Base-by-base conservation (phyloP, 1,284 basidiomycete species). In the Puccinia polysora region DNA sequence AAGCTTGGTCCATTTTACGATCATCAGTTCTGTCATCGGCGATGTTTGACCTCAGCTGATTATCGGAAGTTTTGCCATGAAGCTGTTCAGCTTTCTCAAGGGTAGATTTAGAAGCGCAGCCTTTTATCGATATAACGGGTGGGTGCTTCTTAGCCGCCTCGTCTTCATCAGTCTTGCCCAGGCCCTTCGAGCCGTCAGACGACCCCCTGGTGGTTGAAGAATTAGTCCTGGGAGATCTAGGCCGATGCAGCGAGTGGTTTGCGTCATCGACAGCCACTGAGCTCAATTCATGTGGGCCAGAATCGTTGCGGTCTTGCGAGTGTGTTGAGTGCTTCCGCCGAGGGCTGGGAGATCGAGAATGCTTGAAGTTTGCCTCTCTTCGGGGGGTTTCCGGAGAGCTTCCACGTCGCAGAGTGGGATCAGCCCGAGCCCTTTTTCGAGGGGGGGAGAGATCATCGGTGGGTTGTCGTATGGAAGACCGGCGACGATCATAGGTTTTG, bases 101-200 rank as follows among this genome's bases (percentile, higher is more conserved):
- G 63, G 45, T 50, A 3, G 20, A 32, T 52, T 50, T 53, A 4
- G 63, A 52, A 30, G 63, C 63, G 15, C 43, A 25, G 15, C 63
- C 63, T 38, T 65, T 65, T 23, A 65, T 65, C 2, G 63, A 65
- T 12, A 65, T 65, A 12, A 47, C 63, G 28, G 15, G 14, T 63
- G 60, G 40, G 15, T 14, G 32, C 45, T 43, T 20, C 14, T n/a
- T 28, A 15, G 12, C 14, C 14, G 12, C 52, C 15, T 14, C 18
- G 23, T n/a, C 52, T 20, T n/a, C 18, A 23, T 53, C 14, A 53
- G 14, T 20, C 30, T 18, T 34, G 25, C 30, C 18, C 40, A n/a
- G 15, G 20, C 30, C 25, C 30, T 34, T 25, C 30, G 56, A 34
- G n/a, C 10, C 32, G 56, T 30, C n/a, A n/a, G 34, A 23, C 30